Evolutionary conservation across 179 eudicot species (phyloP).

Genomic region (Vitellaria paradoxa): DNA sequence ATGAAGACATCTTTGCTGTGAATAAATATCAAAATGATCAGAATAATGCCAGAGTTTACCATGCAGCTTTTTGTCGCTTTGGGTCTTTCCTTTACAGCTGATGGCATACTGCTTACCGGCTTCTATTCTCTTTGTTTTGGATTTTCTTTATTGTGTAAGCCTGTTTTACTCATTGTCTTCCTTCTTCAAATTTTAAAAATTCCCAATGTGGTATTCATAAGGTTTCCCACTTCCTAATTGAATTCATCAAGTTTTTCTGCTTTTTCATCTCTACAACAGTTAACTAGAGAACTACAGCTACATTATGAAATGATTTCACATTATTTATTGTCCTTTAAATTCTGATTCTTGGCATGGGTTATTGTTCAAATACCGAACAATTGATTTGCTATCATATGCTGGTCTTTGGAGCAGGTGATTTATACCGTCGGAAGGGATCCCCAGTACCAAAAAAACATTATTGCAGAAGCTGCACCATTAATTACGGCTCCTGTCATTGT

Average conservation of each 20-base stretch:
- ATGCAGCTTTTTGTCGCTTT: background rate
- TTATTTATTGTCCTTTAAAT: background rate
- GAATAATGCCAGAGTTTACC: too few species aligned
- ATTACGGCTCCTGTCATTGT: conserved; percentile 77
- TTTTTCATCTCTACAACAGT: background rate
- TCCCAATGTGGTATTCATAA: background rate
- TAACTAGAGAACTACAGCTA: conserved; percentile 4
- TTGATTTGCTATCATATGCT: background rate
- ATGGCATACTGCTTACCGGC: background rate
- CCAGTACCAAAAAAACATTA: conserved; percentile 47
- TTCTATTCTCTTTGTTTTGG: background rate
- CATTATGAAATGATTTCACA: background rate
- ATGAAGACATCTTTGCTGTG: too few species aligned
- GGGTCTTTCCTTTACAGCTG: background rate
- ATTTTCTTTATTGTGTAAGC: background rate
- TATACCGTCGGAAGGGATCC: conserved; percentile 92
- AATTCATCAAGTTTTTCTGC: background rate
- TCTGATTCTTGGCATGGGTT: too few species aligned
- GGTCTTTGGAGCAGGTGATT: conserved; percentile 49
- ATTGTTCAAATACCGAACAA: background rate
- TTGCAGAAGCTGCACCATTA: conserved; percentile 63
- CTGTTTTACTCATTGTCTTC: background rate
- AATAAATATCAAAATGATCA: too few species aligned
- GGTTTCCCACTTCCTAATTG: background rate
- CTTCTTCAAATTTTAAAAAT: background rate